Evolutionary conservation across 179 eudicot genomes (phyloP), one percentile per base, ranked within the genome.

Genomic region (Heliamphora pulchella): DNA sequence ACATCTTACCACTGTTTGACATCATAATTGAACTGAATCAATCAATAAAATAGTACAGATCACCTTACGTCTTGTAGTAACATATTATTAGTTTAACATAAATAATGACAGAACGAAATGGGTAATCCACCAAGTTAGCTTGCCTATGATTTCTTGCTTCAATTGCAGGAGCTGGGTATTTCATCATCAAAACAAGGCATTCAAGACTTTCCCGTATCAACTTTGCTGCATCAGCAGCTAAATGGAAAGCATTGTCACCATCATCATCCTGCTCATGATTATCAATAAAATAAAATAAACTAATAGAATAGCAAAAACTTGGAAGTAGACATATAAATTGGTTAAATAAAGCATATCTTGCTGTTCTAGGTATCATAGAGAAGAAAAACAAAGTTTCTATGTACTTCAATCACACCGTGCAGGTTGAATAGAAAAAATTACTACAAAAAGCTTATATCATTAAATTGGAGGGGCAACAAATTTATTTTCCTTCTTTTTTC

Each of bases 201-300:
- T 91, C 91, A 51, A 94, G 89, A 82, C 93, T 94, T 87, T 94
- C 98, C 73, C 98, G 93, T 53, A 94, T 90, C 94, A 91, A 90
- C 85, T 93, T 94, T 83, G 98, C 97, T 71, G 94, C 89, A 86
- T 90, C 95, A 86, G 98, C 98, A 48, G 98, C 98, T 83, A 94
- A 90, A 87, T 94, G 98, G 86, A 93, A 94, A 85, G 98, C 98
- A 88, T 90, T 93, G 84, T 94, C 93, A 76, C 98, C 98, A 86
- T 94, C 98, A 85, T 94, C 98, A 88, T 93, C 97, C 98, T 94
- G 85, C 71, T 62, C 79, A 84, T 71, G 15, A 54, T 13, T 76
- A 74, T 55, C 15, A 80, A 71, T 17, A 69, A 41, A 69, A 69
- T 39, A 39, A 39, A 67, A 20, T 7, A 64, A 55, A 4, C 11